Percentiles rank a stretch among this genome's conserved stretches.
Evolutionary conservation across 2,329 filamentous ascomycete species (phyloP).

Genomic region (Colletotrichum cordylinicola): DNA sequence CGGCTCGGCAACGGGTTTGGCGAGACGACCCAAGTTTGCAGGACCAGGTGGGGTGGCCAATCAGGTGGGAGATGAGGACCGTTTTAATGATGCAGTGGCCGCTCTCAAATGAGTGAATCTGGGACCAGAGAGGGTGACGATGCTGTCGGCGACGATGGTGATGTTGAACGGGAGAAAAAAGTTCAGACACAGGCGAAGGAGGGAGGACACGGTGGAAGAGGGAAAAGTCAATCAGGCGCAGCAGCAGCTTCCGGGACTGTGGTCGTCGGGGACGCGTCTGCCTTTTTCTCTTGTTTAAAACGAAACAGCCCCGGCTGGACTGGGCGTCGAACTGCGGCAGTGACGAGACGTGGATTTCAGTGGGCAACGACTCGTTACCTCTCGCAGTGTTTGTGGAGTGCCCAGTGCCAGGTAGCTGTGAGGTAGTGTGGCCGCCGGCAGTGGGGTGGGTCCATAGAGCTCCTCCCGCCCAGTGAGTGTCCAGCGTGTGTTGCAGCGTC

Average conservation of each 20-base stretch:
- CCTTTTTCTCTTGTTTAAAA: conserved; percentile 18
- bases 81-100: background rate
- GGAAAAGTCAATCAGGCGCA: background rate
- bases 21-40: conserved; percentile 17
- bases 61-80: background rate
- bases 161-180: background rate
- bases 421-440: background rate
- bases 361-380: conserved; percentile 15
- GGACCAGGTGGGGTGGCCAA: conserved; percentile 6
- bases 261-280: conserved; percentile 14
- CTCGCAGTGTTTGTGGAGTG: conserved; percentile 6
- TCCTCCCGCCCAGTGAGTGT: background rate
- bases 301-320: conserved; percentile 19
- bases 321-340: conserved; percentile 19
- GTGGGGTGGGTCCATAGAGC: background rate
- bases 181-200: background rate
- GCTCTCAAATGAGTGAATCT: background rate
- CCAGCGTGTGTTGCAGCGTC: background rate
- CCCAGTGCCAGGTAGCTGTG: too few relatives aligned
- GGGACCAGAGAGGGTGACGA: background rate
- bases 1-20: conserved; percentile 20
- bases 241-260: background rate
- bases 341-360: conserved; percentile 20
- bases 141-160: background rate
- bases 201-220: background rate